These are phyloP conservation scores for Lecanicillium sp. DNA, from an alignment of 2,329 filamentous ascomycete genomes.

Conservation along the genomic window DNA sequence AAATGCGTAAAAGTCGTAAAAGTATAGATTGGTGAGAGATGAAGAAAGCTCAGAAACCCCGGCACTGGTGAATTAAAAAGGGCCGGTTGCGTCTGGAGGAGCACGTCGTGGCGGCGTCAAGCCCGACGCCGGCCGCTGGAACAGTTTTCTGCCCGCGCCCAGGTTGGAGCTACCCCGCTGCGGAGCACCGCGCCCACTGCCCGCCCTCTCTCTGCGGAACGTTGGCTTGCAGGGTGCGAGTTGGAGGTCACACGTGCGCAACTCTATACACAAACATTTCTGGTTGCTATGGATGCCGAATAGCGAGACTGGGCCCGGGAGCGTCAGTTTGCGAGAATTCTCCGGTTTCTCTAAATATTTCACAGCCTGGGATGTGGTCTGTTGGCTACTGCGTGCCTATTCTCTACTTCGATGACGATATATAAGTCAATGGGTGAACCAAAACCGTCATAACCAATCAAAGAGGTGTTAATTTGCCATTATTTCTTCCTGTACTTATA, in stretches of 20 bases:
- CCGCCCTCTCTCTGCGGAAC: too few relatives aligned
- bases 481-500: background rate
- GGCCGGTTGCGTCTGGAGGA: background rate
- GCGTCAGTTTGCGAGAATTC: background rate
- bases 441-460: too few relatives aligned
- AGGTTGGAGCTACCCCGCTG: constrained; percentile 9
- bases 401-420: background rate
- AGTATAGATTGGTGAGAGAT: background rate
- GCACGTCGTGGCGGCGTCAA: constrained; percentile 10
- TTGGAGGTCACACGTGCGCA: too few relatives aligned
- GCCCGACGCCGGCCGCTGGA: constrained; percentile 8
- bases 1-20: background rate
- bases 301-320: too few relatives aligned
- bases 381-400: too few relatives aligned
- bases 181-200: constrained; percentile 7
- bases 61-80: background rate
- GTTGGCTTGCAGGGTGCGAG: too few relatives aligned
- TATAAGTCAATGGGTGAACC: too few relatives aligned
- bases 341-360: background rate
- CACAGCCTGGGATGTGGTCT: too few relatives aligned
- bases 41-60: background rate
- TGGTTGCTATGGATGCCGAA: too few relatives aligned
- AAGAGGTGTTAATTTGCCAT: too few relatives aligned
- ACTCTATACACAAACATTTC: too few relatives aligned
- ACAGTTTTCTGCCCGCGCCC: background rate